Evolutionary conservation across 2,329 filamentous ascomycete genomes (phyloP).

Genomic region (Penicillium sp.): DNA sequence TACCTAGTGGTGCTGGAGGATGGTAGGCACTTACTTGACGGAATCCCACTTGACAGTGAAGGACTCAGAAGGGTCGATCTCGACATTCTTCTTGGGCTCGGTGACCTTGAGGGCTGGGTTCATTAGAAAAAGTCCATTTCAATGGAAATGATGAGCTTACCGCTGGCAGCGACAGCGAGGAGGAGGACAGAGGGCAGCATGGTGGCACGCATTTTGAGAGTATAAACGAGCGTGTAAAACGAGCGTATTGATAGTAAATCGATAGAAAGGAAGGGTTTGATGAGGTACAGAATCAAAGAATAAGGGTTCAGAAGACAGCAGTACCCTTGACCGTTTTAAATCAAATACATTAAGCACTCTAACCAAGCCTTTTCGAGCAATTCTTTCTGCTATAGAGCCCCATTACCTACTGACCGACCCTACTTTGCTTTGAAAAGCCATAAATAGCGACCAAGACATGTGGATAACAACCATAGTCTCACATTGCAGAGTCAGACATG

Average conservation of each 20-base stretch:
- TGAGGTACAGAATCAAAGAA: neutral
- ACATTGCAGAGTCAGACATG: too few species aligned
- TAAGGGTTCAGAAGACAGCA: neutral
- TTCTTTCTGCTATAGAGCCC: too few species aligned
- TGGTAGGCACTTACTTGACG: slow-evolving; percentile 34
- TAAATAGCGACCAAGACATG: too few species aligned
- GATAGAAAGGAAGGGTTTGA: neutral
- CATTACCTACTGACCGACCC: too few species aligned
- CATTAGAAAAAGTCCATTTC: neutral
- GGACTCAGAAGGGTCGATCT: slow-evolving; percentile 38
- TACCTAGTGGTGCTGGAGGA: neutral
- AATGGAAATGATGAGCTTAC: neutral
- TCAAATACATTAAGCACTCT: too few species aligned
- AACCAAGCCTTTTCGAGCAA: too few species aligned
- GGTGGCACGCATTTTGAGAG: slow-evolving; percentile 10
- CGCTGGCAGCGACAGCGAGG: slow-evolving; percentile 8
- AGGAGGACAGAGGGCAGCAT: neutral
- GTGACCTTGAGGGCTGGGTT: slow-evolving; percentile 41
- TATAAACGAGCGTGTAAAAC: neutral
- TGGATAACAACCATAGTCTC: too few species aligned
- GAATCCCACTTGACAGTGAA: slow-evolving; percentile 47
- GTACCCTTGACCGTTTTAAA: too few species aligned
- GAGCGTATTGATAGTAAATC: neutral
- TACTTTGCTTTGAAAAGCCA: too few species aligned
- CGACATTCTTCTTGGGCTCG: slow-evolving; percentile 36